Percentiles rank a stretch among this genome's conserved stretches.
Conservation (phyloP, 495 filamentous ascomycete species). For the Tuber aestivum region DNA sequence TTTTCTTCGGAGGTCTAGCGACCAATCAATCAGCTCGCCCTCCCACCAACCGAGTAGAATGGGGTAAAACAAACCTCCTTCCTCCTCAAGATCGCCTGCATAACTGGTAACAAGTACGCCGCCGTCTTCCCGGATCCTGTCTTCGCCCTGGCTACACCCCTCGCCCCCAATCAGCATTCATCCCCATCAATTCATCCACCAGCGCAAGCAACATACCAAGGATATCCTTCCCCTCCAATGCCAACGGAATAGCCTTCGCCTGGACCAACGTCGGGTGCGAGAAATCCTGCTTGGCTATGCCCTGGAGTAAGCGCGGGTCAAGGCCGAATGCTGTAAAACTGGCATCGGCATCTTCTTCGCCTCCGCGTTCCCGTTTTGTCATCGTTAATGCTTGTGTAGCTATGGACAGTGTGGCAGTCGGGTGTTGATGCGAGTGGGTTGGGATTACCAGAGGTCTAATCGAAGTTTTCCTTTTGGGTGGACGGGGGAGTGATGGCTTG, state of each 20-base stretch:
- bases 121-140: conserved; percentile 94
- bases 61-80: conserved; percentile 56
- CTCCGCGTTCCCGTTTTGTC: not conserved
- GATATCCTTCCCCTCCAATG: conserved; percentile 85
- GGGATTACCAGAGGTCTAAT: conserved; percentile 1
- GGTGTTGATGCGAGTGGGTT: not conserved
- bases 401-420: not conserved
- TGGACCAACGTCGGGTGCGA: conserved; percentile 80
- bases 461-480: not conserved
- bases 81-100: conserved; percentile 70
- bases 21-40: not conserved
- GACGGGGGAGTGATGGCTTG: not conserved
- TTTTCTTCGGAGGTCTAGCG: conserved; percentile 21
- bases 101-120: conserved; percentile 88
- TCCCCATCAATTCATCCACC: not conserved
- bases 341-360: conserved; percentile 5
- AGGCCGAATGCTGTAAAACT: conserved; percentile 61
- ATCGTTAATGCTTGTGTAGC: not conserved
- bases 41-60: not conserved
- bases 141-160: conserved; percentile 64
- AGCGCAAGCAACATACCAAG: conserved; percentile 51
- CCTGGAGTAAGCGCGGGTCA: conserved; percentile 79
- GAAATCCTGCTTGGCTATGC: conserved; percentile 75
- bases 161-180: not conserved
- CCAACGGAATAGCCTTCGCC: conserved; percentile 77